Base-by-base conservation (phyloP, 208 protist species). In the Trypanosoma lewisi region DNA sequence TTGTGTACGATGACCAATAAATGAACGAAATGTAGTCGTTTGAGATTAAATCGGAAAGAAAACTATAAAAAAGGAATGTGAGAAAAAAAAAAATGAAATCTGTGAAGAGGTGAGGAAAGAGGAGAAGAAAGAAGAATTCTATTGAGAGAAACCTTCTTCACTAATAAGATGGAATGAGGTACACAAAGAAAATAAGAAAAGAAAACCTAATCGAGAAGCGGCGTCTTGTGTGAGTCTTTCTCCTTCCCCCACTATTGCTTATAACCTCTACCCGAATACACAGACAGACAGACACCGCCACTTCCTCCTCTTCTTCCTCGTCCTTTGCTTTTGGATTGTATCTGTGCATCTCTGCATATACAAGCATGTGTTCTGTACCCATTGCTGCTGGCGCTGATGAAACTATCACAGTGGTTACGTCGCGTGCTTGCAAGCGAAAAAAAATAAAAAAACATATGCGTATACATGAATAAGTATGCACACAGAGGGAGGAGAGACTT, bases 151-250 rank as follows among this genome's bases (percentile, higher is more conserved):
- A 4, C 16, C 19, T 52, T 52, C 31, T 52, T n/a, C 19, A 25
- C 48, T 1, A 52, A 33, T 9, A 52, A 52, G 11, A 31, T n/a
- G 27, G 27, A 52, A 52, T 52, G 48, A 52, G 7, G n/a, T 56
- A 56, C 33, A 56, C 28, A 56, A n/a, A 41, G 28, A 27, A 39
- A 25, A 47, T 19, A n/a, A 62, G 53, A 62, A 70, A 63, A 54
- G 64, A 70, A 63, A 63, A 70, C 64, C 27, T 63, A 63, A 70
- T 70, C 64, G 64, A 70, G 64, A 70, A 70, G 64, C 64, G 44
- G 64, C 49, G 31, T 58, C 37, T 2, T 6, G 53, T 30, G 17
- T 62, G 4, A 44, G 31, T 23, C 34, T 7, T 39, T 11, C 27
- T 19, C 25, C 31, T 47, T 61, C 11, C 11, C 41, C 49, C 23